A percentile compares a stretch with the other conserved stretches of the same genome.
Evolutionary conservation across 2,329 filamentous ascomycete species (phyloP).

Genomic region (Ophiosphaerella korrae): DNA sequence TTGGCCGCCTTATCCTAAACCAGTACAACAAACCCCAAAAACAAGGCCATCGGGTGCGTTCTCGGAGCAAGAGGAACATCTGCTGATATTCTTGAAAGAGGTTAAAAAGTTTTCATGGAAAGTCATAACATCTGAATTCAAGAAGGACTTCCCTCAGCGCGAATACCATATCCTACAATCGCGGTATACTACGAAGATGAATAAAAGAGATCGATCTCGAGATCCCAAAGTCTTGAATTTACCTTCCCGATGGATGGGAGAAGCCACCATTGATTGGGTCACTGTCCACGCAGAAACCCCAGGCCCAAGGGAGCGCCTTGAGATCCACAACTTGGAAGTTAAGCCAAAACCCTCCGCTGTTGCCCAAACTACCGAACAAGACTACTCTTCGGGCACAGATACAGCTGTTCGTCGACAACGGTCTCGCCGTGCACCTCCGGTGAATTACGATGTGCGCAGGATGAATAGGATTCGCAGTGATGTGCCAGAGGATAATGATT

Average conservation of each 20-base stretch:
- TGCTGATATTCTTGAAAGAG: conserved; percentile 51
- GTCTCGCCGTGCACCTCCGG: conserved; percentile 26
- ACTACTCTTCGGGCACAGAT: conserved; percentile 28
- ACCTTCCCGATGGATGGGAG: conserved; percentile 32
- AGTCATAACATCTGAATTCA: conserved; percentile 37
- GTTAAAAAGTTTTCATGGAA: conserved; percentile 45
- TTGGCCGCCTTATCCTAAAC: too few relatives aligned
- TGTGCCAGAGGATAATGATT: conserved; percentile 1
- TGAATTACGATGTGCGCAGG: conserved; percentile 37
- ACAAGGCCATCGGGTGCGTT: conserved; percentile 5
- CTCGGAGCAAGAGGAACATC: conserved; percentile 30
- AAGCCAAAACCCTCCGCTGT: not conserved
- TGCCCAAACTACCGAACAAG: conserved; percentile 9
- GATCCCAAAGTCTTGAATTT: conserved; percentile 29
- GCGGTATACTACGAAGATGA: conserved; percentile 32
- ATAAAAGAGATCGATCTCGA: conserved; percentile 31
- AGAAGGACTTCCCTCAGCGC: conserved; percentile 40
- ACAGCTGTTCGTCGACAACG: conserved; percentile 19
- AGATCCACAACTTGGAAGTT: not conserved
- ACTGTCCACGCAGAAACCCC: conserved; percentile 14
- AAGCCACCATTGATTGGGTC: conserved; percentile 30
- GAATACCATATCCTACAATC: conserved; percentile 28
- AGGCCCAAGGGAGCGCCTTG: conserved; percentile 3
- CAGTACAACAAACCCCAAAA: not conserved
- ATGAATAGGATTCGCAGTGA: not conserved